Percentiles rank a stretch among this genome's conserved stretches.
phyloP scores from a whole-genome alignment of 345 rosid genomes.

The Citrus cavaleriei region DNA sequence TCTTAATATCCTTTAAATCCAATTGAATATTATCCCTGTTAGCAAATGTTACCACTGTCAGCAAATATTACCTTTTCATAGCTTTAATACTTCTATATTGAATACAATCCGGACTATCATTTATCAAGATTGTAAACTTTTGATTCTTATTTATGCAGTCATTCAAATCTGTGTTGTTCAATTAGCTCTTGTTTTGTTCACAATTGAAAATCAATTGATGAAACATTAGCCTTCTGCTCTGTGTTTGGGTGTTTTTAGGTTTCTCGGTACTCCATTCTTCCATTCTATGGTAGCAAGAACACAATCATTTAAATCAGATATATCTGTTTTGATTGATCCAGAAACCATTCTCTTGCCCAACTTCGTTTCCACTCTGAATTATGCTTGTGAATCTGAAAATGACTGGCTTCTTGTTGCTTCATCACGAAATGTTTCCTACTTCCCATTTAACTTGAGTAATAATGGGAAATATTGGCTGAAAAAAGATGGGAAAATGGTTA shows the following conservation, averaged over 20 bases:
- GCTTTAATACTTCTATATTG: neutral
- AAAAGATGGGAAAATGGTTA: conserved; percentile 40
- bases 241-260: conserved; percentile 35
- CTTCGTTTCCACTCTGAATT: conserved; percentile 49
- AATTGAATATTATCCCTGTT: neutral
- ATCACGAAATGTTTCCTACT: conserved; percentile 35
- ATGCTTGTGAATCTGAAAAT: conserved; percentile 46
- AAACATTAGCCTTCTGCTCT: neutral
- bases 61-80: neutral
- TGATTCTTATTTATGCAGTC: neutral
- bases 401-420: conserved; percentile 88
- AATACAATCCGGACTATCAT: neutral
- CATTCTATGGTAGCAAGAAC: conserved; percentile 84
- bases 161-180: neutral
- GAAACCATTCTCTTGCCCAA: conserved; percentile 56
- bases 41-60: neutral
- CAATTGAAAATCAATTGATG: neutral
- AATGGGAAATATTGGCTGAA: conserved; percentile 56
- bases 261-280: conserved; percentile 77
- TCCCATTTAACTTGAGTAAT: conserved; percentile 54
- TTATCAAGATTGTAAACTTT: neutral
- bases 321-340: conserved; percentile 51
- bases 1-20: neutral
- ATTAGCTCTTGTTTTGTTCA: neutral
- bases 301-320: conserved; percentile 38